phyloP scores from a whole-genome alignment of 306 rosid species.

The Medicago lupulina region DNA sequence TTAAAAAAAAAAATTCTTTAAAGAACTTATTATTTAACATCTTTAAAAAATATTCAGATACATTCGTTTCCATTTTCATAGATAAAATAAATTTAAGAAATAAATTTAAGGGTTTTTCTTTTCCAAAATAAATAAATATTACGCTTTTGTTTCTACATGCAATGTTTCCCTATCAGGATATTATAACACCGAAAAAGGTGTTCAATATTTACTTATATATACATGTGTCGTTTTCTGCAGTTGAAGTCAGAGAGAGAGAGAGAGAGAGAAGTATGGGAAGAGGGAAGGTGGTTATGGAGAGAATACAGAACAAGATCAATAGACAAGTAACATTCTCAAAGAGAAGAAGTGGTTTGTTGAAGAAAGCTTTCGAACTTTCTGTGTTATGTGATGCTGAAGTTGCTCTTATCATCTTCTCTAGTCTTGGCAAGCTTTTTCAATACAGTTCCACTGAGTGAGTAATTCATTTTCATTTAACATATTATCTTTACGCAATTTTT shows the following conservation, averaged over 20 bases:
- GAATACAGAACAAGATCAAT: slow-evolving; percentile 84
- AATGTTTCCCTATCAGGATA: slow-evolving; percentile 24
- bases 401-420: slow-evolving; percentile 75
- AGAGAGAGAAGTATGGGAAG: slow-evolving; percentile 59
- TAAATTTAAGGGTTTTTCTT: no score
- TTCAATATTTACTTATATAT: not conserved
- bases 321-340: slow-evolving; percentile 89
- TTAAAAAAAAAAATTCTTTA: no score
- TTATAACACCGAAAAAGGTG: not conserved
- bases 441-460: slow-evolving; percentile 65
- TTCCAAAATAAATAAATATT: not conserved
- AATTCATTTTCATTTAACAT: not conserved
- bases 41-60: no score
- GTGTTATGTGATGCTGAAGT: slow-evolving; percentile 83
- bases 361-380: slow-evolving; percentile 83
- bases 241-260: not conserved
- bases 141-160: not conserved
- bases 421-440: slow-evolving; percentile 76
- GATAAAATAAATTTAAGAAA: no score
- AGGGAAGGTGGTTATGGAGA: slow-evolving; percentile 79
- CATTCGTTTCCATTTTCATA: no score
- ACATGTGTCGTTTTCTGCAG: not conserved
- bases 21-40: no score
- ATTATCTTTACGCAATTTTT: not conserved
- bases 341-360: slow-evolving; percentile 72